Evolutionary conservation across 2,329 filamentous ascomycete genomes (phyloP), one percentile per base, ranked within the genome.

Genomic region (Phyllosticta citribraziliensis): DNA sequence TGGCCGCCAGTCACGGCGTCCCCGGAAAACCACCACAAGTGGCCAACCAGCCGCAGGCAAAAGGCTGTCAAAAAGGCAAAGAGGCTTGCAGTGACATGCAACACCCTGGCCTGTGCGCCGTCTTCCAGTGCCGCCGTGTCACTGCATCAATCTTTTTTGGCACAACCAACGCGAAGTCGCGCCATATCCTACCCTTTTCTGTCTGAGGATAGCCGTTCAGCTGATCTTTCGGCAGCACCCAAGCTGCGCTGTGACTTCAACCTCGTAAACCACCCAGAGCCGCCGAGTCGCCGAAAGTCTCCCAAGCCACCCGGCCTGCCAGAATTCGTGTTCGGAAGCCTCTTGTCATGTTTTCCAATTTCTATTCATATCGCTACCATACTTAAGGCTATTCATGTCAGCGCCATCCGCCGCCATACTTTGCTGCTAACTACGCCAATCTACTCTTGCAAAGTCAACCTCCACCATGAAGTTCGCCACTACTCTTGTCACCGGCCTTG

Each of bases 391-490:
- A 47, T 4, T 47, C 17, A 8, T 14, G 1, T 47, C 40, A n/a
- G 40, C 17, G 40, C 40, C 40, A n/a, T 47, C 17, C 40, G 40
- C 5, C 40, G 40, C 40, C 2, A 47, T n/a, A 47, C 17, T 47
- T 47, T 47, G 40, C 6, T 47, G 12, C 17, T 47, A 47, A n/a
- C 40, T n/a, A 8, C 40, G 51, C 19, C 51, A 52, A 53, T 53
- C 51, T 24, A 11, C 51, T 53, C 51, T 8, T 6, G 5, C 51
- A 47, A 12, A 53, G 20, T 20, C 5, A 47, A 53, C 22, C 40
- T n/a, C 24, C 40, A 65, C 35, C 54, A 65, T 68, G 66, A 62
- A 63, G 27, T 61, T 54, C 58, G 63, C 65, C 64, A 55, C 57
- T 50, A 60, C 57, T 55, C 52, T 65, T 63, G 60, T 68, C 63